Conservation (phyloP, 164 flowering plant genomes). For the Aristolochia contorta region DNA sequence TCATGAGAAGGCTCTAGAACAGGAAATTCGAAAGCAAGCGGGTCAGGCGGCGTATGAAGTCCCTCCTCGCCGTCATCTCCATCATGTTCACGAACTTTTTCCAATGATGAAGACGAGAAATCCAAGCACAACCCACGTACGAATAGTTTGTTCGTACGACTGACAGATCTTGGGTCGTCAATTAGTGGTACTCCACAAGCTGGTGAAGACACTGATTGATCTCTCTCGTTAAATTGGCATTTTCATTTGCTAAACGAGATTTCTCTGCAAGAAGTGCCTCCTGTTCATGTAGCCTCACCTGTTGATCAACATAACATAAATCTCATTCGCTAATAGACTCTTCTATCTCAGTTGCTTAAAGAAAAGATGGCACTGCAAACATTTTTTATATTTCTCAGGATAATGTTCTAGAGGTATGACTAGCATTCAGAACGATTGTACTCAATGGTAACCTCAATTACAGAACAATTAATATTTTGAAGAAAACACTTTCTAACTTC, state of each 20-base stretch:
- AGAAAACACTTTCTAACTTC: too few species aligned
- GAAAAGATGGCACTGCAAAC: too few species aligned
- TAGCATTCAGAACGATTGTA: too few species aligned
- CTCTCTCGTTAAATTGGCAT: conserved; percentile 69
- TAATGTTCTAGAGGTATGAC: too few species aligned
- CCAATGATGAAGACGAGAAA: conserved; percentile 50
- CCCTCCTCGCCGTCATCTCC: conserved; percentile 17
- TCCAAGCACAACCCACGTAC: conserved; percentile 58
- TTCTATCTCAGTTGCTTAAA: too few species aligned
- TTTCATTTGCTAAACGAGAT: conserved; percentile 77
- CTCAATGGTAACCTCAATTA: too few species aligned
- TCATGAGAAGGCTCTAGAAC: too few species aligned
- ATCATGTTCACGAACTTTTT: not conserved
- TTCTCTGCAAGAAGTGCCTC: conserved; percentile 90
- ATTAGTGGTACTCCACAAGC: conserved; percentile 85
- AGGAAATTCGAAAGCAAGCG: conserved; percentile 44
- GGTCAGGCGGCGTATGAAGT: conserved; percentile 17
- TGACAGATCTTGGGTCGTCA: conserved; percentile 58
- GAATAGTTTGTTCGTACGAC: conserved; percentile 54
- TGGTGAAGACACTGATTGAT: conserved; percentile 86
- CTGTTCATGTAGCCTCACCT: conserved; percentile 96
- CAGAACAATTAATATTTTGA: too few species aligned
- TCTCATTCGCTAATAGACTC: too few species aligned
- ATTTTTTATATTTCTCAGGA: too few species aligned
- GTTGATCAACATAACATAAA: conserved; percentile 2